Evolutionary conservation across 164 flowering plant species (phyloP).

Genomic region (Stephania yunnanensis): DNA sequence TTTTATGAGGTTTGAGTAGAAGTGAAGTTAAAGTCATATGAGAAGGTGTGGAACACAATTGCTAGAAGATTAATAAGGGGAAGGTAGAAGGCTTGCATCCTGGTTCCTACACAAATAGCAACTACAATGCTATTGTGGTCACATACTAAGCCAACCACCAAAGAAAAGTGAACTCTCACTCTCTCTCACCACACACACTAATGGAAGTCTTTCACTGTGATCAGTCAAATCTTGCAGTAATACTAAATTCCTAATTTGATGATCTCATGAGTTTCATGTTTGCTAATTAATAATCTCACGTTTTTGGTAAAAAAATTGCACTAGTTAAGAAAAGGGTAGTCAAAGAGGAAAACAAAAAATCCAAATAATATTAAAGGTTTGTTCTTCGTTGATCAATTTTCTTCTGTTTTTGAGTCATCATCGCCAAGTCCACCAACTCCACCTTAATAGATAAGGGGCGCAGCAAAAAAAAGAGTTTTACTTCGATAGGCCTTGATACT

Average conservation of each 20-base stretch:
- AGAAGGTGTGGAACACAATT: slow-evolving; percentile 7
- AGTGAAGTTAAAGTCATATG: slow-evolving; percentile 67
- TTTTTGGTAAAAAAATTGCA: background rate
- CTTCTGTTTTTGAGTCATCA: too few relatives aligned
- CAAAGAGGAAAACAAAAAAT: background rate
- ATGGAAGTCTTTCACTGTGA: background rate
- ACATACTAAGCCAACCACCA: background rate
- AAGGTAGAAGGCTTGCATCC: slow-evolving; percentile 44
- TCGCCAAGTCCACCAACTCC: too few relatives aligned
- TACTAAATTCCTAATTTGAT: background rate
- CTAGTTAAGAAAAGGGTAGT: background rate
- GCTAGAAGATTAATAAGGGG: slow-evolving; percentile 18
- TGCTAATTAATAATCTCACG: background rate
- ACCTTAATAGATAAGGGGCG: too few relatives aligned
- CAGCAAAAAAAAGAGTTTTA: too few relatives aligned
- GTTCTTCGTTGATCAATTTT: too few relatives aligned
- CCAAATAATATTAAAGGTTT: background rate
- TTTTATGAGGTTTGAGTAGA: slow-evolving; percentile 50
- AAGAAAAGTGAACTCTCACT: background rate
- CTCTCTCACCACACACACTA: background rate
- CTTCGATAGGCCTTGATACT: too few relatives aligned
- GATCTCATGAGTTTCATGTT: background rate
- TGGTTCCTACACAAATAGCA: slow-evolving; percentile 6
- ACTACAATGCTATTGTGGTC: background rate
- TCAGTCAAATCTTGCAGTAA: background rate